Evolutionary conservation across 2,329 filamentous ascomycete genomes (phyloP), one percentile per base, ranked within the genome.

Genomic region (Colletotrichum eleusines): DNA sequence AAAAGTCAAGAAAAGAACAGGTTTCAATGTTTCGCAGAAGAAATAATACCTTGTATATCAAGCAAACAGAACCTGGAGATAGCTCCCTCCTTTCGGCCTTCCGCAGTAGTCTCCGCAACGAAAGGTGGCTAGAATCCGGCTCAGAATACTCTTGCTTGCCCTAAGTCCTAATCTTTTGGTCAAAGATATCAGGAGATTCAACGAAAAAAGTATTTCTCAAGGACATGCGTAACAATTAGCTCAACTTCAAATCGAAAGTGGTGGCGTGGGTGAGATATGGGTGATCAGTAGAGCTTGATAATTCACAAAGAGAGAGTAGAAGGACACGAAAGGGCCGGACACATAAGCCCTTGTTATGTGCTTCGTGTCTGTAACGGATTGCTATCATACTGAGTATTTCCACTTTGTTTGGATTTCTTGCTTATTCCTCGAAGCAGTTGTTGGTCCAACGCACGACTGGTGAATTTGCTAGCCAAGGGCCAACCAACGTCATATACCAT

Each of bases 361-460:
- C 5, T 16, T 1, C 3, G 8, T 7, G 28, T 1, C 7, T 33
- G 4, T 31, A 3, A 5, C 33, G 5, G 1, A 0, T 6, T 53
- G 50, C 26, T 7, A 20, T 0, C 1, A 4, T 20, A 53, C 1
- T 5, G 26, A 31, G 6, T 20, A 20, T 12, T 33, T 33, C 26
- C 4, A 20, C 50, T n/a, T 54, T 20, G 18, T 54, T n/a, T n/a
- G 14, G 3, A 8, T 2, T 53, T 31, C 28, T 28, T 20, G 5
- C 28, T 6, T 16, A 54, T 14, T 33, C 18, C 11, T 6, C 12
- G 50, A 18, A 20, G 2, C 18, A 12, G 18, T 11, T 20, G 7
- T 20, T 53, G 16, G 50, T 11, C 50, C 26, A 31, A 20, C 50
- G 11, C 5, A 1, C 18, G 4, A 33, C 6, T 8, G 9, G 50